Evolutionary conservation across 331 rosid genomes (phyloP).

Genomic region (Stylosanthes scabra): DNA sequence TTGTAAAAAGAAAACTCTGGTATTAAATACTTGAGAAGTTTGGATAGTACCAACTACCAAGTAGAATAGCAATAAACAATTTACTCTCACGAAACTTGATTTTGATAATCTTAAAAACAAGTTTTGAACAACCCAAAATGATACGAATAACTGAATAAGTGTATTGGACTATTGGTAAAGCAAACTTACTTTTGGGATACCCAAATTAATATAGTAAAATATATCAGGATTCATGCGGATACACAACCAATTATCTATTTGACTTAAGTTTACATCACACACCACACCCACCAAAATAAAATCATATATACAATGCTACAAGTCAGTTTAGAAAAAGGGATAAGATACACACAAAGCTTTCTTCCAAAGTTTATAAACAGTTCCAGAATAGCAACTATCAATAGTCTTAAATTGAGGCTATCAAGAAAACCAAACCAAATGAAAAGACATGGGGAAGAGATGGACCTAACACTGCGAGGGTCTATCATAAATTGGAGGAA

Average conservation of each 20-base stretch:
- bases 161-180: too few relatives aligned
- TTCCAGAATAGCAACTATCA: constrained; percentile 23
- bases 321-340: neutral
- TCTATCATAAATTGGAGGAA: constrained; percentile 79
- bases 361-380: constrained; percentile 7
- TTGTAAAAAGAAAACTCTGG: too few relatives aligned
- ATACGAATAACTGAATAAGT: too few relatives aligned
- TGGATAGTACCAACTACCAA: too few relatives aligned
- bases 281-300: constrained; percentile 25
- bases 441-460: neutral
- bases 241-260: constrained; percentile 20
- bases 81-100: too few relatives aligned
- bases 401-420: neutral
- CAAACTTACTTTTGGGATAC: neutral
- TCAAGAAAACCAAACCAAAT: constrained; percentile 7
- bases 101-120: too few relatives aligned
- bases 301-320: constrained; percentile 29
- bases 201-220: neutral
- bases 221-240: constrained; percentile 2
- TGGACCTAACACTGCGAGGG: constrained; percentile 55
- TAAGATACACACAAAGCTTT: constrained; percentile 7
- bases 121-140: too few relatives aligned
- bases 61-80: too few relatives aligned
- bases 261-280: constrained; percentile 6
- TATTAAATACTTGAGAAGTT: too few relatives aligned